Base-by-base conservation (phyloP, 305 asterid genomes). In the Rubia peregrina region DNA sequence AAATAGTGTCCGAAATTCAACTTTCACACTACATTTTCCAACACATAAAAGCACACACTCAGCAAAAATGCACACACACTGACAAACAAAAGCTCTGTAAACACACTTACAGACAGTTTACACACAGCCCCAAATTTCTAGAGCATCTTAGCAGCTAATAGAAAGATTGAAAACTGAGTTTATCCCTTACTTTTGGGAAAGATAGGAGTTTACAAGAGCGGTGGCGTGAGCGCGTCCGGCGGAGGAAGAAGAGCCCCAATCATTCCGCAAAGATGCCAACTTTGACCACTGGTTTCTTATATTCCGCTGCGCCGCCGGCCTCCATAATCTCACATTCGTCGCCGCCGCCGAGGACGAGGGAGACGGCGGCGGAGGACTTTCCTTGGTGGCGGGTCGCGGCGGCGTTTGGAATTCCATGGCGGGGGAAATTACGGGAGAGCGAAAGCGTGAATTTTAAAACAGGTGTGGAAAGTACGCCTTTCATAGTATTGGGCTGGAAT, bases 221-320 rank as follows among this genome's bases (percentile, higher is more conserved):
- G 94, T 85, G 79, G 94, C 97, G 64, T 90, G 84, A 53, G 90
- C 80, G 71, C 90, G 94, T 75, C 85, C 87, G 21, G 81, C 19
- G 38, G 94, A 69, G 59, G 90, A 76, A 61, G 85, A 76, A 49
- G 91, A 78, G 72, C 71, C 75, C 98, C 98, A 93, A 55, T 90
- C 90, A 12, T 78, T 86, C 68, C 86, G 74, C 51, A 84, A 85
- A 73, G 85, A 79, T 65, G 77, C 75, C 76, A 92, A 81, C 76
- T 87, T 85, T 53, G 94, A 87, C 98, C 98, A 92, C 57, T 90
- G 96, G 78, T 92, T 90, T 84, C 85, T 80, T 24, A 92, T 71
- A 78, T 92, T 92, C 7, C 92, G 79, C 69, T 90, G 96, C 63
- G 96, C 96, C 9, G 84, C 86, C 16, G 94, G 96, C 71, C 84